Evolutionary conservation across 495 filamentous ascomycete genomes (phyloP).

Genomic region (Podospora bellae-mahoneyi): DNA sequence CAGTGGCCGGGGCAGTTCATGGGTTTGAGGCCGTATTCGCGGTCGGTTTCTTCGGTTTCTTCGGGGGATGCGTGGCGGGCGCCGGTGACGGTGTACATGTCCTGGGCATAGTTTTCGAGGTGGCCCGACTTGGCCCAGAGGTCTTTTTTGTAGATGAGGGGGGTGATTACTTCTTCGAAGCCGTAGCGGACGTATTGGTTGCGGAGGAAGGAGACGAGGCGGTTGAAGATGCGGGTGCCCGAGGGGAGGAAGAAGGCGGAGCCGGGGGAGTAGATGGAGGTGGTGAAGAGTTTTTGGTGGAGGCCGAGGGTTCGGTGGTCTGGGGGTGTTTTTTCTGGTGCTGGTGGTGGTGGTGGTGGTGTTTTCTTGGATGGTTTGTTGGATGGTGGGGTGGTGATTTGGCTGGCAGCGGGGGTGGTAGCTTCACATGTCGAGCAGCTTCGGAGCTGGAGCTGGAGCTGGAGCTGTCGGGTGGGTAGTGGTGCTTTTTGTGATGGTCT

Average conservation of each 20-base stretch:
- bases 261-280: constrained; percentile 75
- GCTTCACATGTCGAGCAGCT: constrained; percentile 28
- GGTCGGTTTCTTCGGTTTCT: constrained; percentile 55
- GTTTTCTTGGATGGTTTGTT: constrained; percentile 22
- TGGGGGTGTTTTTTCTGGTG: constrained; percentile 22
- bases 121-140: constrained; percentile 89
- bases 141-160: constrained; percentile 88
- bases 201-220: constrained; percentile 78
- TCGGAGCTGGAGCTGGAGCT: constrained; percentile 3
- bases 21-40: constrained; percentile 83
- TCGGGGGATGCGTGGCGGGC: constrained; percentile 29
- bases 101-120: constrained; percentile 89
- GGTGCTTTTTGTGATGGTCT: not conserved
- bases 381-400: not conserved
- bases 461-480: not conserved
- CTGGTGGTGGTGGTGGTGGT: not conserved
- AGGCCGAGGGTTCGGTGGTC: constrained; percentile 72
- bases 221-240: constrained; percentile 83
- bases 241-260: constrained; percentile 86
- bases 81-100: constrained; percentile 88
- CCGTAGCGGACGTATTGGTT: constrained; percentile 84
- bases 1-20: constrained; percentile 98
- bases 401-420: not conserved
- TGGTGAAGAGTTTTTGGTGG: constrained; percentile 73
- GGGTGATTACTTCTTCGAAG: constrained; percentile 88